Percentiles rank a stretch among this genome's conserved stretches.
Evolutionary conservation across 1,284 basidiomycete genomes (phyloP).

Genomic region (Tausonia pullulans): DNA sequence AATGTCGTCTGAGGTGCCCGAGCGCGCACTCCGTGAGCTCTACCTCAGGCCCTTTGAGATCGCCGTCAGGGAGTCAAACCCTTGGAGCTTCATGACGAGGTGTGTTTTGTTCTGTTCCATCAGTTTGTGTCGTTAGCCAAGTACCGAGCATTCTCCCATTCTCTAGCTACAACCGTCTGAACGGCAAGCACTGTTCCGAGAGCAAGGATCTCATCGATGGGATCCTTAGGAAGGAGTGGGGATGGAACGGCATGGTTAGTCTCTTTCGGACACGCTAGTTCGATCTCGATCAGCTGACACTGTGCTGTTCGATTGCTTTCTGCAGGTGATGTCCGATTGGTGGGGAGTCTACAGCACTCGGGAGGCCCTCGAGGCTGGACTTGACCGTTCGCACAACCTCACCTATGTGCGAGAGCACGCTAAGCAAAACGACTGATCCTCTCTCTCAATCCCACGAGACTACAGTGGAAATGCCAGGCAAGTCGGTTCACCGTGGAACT

Average conservation of each 20-base stretch:
- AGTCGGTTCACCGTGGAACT: not conserved
- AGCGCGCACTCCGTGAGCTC: slow-evolving; percentile 59
- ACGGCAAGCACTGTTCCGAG: slow-evolving; percentile 60
- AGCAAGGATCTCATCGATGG: slow-evolving; percentile 42
- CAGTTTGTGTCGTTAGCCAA: not conserved
- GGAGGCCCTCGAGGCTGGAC: no score
- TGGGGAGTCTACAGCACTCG: not conserved
- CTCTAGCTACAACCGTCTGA: slow-evolving; percentile 42
- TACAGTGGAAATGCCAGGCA: not conserved
- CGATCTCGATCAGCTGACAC: no score
- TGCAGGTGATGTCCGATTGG: not conserved
- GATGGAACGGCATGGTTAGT: slow-evolving; percentile 36
- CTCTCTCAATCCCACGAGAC: no score
- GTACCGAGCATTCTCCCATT: no score
- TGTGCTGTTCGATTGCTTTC: not conserved
- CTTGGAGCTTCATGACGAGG: slow-evolving; percentile 46
- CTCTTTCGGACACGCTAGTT: not conserved
- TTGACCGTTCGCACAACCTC: no score
- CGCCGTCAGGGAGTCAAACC: slow-evolving; percentile 36
- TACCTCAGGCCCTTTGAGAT: slow-evolving; percentile 12
- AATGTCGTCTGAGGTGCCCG: slow-evolving; percentile 31
- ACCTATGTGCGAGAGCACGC: no score
- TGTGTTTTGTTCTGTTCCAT: not conserved
- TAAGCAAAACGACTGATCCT: no score
- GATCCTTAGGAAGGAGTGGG: slow-evolving; percentile 22